A percentile compares a stretch with the other conserved stretches of the same genome.
Conservation (phyloP, 768 basidiomycete species). For the Kwoniella dejecticola region DNA sequence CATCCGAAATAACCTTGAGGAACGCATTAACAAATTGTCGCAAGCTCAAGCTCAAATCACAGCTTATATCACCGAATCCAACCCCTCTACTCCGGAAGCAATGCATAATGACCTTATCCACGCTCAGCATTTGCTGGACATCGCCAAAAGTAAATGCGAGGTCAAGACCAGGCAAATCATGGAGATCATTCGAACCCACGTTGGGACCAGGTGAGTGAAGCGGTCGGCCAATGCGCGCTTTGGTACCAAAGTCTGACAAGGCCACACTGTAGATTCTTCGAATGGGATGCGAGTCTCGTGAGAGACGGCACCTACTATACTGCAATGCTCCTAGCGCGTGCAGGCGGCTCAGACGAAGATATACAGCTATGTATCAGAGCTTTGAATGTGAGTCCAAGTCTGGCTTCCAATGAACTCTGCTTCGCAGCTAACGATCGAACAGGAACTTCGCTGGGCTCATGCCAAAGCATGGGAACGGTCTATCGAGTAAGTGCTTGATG, state of each 20-base stretch:
- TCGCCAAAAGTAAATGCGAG: slow-evolving; percentile 60
- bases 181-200: slow-evolving; percentile 59
- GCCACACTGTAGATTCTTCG: slow-evolving; percentile 62
- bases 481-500: slow-evolving; percentile 35
- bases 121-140: slow-evolving; percentile 58
- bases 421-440: no score
- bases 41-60: slow-evolving; percentile 16
- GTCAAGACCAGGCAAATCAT: slow-evolving; percentile 60
- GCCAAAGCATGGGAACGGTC: slow-evolving; percentile 69
- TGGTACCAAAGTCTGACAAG: no score
- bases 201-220: slow-evolving; percentile 57
- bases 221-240: not conserved
- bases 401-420: no score
- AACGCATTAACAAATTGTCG: slow-evolving; percentile 57
- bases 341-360: slow-evolving; percentile 62
- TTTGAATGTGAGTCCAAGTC: slow-evolving; percentile 58
- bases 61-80: slow-evolving; percentile 30
- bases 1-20: slow-evolving; percentile 78
- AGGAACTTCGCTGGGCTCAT: slow-evolving; percentile 71
- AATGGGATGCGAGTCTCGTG: slow-evolving; percentile 81
- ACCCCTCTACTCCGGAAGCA: slow-evolving; percentile 24
- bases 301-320: slow-evolving; percentile 90
- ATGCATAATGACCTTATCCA: slow-evolving; percentile 47
- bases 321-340: slow-evolving; percentile 69
- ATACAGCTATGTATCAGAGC: slow-evolving; percentile 68